phyloP scores from a whole-genome alignment of 805 yeast genomes.

The Teunomyces kruisii region DNA sequence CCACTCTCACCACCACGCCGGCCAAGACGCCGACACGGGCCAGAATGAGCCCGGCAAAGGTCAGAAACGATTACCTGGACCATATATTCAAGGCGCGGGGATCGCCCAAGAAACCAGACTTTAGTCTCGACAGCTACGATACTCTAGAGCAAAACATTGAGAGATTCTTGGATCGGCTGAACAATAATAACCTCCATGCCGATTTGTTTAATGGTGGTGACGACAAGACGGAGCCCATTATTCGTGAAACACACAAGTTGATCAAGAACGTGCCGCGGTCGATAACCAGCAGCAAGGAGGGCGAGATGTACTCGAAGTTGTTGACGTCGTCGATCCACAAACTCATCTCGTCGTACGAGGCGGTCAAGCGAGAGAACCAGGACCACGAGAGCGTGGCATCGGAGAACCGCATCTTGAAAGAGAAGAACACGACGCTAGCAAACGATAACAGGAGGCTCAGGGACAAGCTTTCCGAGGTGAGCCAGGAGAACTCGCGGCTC shows the following conservation, averaged over 20 bases:
- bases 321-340: slow-evolving; percentile 28
- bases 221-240: slow-evolving; percentile 20
- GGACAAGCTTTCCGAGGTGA: neutral
- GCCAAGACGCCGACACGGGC: slow-evolving; percentile 12
- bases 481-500: slow-evolving; percentile 7
- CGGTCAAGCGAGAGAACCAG: slow-evolving; percentile 4
- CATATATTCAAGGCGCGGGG: slow-evolving; percentile 13
- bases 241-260: slow-evolving; percentile 29
- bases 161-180: slow-evolving; percentile 7
- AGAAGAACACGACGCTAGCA: neutral
- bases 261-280: slow-evolving; percentile 23
- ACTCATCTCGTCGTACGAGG: slow-evolving; percentile 16
- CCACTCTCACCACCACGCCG: slow-evolving; percentile 8
- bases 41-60: slow-evolving; percentile 8
- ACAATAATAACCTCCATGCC: no score
- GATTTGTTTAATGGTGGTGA: slow-evolving; percentile 3
- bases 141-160: slow-evolving; percentile 12
- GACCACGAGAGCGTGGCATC: neutral
- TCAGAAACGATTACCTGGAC: slow-evolving; percentile 17
- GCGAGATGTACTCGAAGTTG: slow-evolving; percentile 26
- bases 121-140: slow-evolving; percentile 4
- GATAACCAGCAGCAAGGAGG: slow-evolving; percentile 19
- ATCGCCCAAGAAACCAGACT: slow-evolving; percentile 1
- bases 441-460: slow-evolving; percentile 3
- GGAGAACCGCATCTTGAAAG: neutral